Base-by-base conservation (phyloP, 305 asterid genomes). In the Andrographis paniculata region DNA sequence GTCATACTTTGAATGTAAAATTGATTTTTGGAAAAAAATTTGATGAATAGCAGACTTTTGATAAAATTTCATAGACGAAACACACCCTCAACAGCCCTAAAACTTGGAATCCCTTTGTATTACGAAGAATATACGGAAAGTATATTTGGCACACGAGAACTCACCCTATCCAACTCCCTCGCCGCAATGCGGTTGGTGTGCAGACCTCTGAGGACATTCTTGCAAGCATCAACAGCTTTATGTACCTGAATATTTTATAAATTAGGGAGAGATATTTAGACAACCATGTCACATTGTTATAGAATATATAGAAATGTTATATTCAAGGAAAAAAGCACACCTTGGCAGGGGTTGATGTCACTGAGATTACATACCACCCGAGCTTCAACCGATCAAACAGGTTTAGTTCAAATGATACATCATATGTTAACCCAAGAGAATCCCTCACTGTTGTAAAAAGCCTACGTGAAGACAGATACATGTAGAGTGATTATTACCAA, bases 171-270 rank as follows among this genome's bases (percentile, higher is more conserved):
- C 79, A 91, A 74, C 75, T 91, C 99, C 67, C 96, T 75, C 14
- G 82, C 85, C 59, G 91, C 80, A 72, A 91, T 77, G 56, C 57
- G 71, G 74, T 66, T 80, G 70, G 75, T 75, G 52, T 76, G 79
- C 60, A 91, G 70, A 64, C 96, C 96, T 74, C 95, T 70, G 37
- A 91, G 82, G 70, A 91, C 99, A 78, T 72, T 78, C 74, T 80
- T 91, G 89, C 99, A 91, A 68, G 99, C 96, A 65, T 91, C 96
- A 65, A 91, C 99, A 73, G 99, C 99, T 69, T 80, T 86, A 67
- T 86, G 99, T 33, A 86, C 99, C 99, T 91, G 79, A 42, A 49
- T 19, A 62, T 20, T 36, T 44, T 22, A 58, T 39, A 42, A 23
- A 52, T 55, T 42, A 60, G 50, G 45, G 20, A 44, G 49, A 57